phyloP scores from a whole-genome alignment of 805 yeast genomes.

The Aciculoconidium aculeatum region DNA sequence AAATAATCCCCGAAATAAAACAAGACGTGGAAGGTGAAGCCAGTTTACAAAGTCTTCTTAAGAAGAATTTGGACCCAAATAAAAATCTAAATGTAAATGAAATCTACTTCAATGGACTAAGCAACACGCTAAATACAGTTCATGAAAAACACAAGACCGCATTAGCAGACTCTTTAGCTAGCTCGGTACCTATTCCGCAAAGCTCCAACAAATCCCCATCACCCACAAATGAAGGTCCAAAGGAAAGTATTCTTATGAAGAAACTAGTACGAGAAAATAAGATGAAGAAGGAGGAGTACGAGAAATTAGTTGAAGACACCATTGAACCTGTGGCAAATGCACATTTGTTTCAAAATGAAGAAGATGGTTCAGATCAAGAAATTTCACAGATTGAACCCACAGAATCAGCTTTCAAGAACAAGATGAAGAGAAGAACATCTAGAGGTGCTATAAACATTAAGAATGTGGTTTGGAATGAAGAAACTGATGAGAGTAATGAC shows the following conservation, averaged over 20 bases:
- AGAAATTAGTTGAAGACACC: constrained; percentile 26
- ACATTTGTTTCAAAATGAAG: constrained; percentile 37
- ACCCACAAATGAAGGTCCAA: constrained; percentile 3
- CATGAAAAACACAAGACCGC: constrained; percentile 10
- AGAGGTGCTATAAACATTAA: constrained; percentile 22
- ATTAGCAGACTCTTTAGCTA: constrained; percentile 1
- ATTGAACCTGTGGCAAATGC: constrained; percentile 25
- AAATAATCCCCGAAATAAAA: constrained; percentile 45
- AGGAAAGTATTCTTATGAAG: constrained; percentile 28
- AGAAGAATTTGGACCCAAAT: constrained; percentile 36
- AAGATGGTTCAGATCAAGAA: constrained; percentile 15
- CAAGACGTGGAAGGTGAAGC: constrained; percentile 50
- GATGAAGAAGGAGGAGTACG: constrained; percentile 27
- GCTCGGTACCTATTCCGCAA: constrained; percentile 4
- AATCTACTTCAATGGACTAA: constrained; percentile 28
- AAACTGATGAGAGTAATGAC: constrained; percentile 4
- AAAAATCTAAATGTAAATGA: constrained; percentile 35
- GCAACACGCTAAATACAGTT: constrained; percentile 22
- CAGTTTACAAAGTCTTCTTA: constrained; percentile 29
- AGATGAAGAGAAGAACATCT: constrained; percentile 20
- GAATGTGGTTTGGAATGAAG: constrained; percentile 5
- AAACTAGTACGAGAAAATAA: constrained; percentile 30
- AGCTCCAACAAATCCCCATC: constrained; percentile 7
- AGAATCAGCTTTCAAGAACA: constrained; percentile 7
- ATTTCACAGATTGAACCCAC: no score